Evolutionary conservation across 371 early-diverging fungal genomes (phyloP).

Genomic region (Mucor irregularis): DNA sequence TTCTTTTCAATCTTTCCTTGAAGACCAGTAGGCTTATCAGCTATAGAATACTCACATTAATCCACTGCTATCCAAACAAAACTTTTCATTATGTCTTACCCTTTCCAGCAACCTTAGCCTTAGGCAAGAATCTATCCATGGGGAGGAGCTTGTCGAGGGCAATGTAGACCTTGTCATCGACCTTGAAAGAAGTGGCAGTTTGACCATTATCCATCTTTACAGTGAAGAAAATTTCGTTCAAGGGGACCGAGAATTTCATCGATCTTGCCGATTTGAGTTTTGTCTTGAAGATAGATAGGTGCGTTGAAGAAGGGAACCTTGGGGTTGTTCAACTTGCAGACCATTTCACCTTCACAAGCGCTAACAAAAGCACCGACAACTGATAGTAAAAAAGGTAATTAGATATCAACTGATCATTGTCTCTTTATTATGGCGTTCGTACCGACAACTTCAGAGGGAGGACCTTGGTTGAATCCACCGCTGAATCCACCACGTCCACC

Average conservation of each 20-base stretch:
- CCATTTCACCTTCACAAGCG: slow-evolving; percentile 97
- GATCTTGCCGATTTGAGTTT: slow-evolving; percentile 97
- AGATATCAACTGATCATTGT: background rate
- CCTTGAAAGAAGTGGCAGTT: slow-evolving; percentile 87
- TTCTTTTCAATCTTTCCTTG: slow-evolving; percentile 57
- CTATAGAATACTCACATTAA: slow-evolving; percentile 4
- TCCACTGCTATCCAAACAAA: background rate
- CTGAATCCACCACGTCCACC: slow-evolving; percentile 73
- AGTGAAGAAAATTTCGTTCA: slow-evolving; percentile 96
- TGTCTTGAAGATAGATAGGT: slow-evolving; percentile 95
- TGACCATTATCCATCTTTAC: slow-evolving; percentile 95
- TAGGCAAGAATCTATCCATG: slow-evolving; percentile 95
- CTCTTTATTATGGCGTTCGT: slow-evolving; percentile 16
- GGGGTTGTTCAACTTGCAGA: slow-evolving; percentile 87
- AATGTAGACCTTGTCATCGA: slow-evolving; percentile 89
- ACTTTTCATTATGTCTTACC: slow-evolving; percentile 33
- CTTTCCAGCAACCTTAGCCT: slow-evolving; percentile 77
- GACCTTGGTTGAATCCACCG: slow-evolving; percentile 68
- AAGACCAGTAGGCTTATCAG: slow-evolving; percentile 43
- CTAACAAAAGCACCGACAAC: slow-evolving; percentile 94
- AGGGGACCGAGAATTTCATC: slow-evolving; percentile 98
- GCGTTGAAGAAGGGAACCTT: slow-evolving; percentile 99
- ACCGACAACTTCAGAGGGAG: slow-evolving; percentile 79
- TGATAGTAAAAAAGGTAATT: slow-evolving; percentile 12
- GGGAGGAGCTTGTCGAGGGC: slow-evolving; percentile 93